Percentiles rank a stretch among this genome's conserved stretches.
Conservation (phyloP, 805 yeast species). For the Metschnikowia cerradonensis region DNA sequence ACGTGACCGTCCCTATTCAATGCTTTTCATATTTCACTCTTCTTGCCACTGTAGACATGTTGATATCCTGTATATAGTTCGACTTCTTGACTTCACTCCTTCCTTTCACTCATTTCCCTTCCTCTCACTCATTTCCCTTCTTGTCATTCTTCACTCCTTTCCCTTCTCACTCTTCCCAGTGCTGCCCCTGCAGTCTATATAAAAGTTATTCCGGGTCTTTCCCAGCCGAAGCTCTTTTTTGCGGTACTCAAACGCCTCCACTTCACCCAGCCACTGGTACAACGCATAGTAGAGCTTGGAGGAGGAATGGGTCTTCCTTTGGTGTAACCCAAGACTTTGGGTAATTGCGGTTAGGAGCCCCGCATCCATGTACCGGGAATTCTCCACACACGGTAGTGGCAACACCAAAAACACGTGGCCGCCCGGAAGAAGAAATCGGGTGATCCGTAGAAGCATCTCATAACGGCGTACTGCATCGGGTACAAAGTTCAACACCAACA, state of each 20-base stretch:
- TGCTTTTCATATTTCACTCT: too few species aligned
- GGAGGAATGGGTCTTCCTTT: slow-evolving; percentile 50
- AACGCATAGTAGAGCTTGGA: slow-evolving; percentile 73
- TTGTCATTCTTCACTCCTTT: background rate
- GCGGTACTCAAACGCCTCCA: background rate
- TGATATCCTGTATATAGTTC: too few species aligned
- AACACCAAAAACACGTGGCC: slow-evolving; percentile 69
- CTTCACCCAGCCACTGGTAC: slow-evolving; percentile 44
- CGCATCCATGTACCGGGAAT: slow-evolving; percentile 73
- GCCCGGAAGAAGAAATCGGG: slow-evolving; percentile 44
- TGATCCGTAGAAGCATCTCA: slow-evolving; percentile 63
- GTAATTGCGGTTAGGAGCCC: slow-evolving; percentile 43
- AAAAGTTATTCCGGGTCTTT: slow-evolving; percentile 63
- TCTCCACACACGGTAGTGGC: slow-evolving; percentile 81
- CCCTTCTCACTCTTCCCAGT: too few species aligned
- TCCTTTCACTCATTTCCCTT: too few species aligned
- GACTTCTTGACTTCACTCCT: too few species aligned
- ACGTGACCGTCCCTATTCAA: too few species aligned
- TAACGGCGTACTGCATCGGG: slow-evolving; percentile 71
- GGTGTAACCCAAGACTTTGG: slow-evolving; percentile 55
- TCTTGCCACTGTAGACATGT: too few species aligned
- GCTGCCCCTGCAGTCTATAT: slow-evolving; percentile 30
- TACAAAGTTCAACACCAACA: slow-evolving; percentile 85
- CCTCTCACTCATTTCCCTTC: too few species aligned
- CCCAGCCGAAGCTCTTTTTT: slow-evolving; percentile 57